phyloP scores from a whole-genome alignment of 2,329 filamentous ascomycete species.

The Neofusicoccum sp. region DNA sequence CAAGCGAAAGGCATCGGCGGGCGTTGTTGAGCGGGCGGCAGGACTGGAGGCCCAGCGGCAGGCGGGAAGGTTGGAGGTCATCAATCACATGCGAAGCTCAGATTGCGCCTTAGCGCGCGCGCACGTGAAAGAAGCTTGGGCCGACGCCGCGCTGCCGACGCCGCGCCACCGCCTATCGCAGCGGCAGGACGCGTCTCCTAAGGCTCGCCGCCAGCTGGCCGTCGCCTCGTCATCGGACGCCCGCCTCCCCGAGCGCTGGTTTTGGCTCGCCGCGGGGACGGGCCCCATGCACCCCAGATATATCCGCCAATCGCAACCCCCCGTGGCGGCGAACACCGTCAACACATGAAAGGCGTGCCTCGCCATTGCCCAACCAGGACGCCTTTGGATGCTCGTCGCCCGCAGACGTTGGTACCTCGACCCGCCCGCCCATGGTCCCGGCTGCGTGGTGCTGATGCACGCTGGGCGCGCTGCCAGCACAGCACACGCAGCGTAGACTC shows the following conservation, averaged over 20 bases:
- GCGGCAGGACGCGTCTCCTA: background rate
- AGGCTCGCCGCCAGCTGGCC: background rate
- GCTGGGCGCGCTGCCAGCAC: slow-evolving; percentile 5
- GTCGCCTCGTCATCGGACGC: background rate
- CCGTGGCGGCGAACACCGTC: background rate
- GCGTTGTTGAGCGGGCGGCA: slow-evolving; percentile 3
- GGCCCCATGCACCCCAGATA: slow-evolving; percentile 3
- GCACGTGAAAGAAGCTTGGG: slow-evolving; percentile 4
- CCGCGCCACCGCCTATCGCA: background rate
- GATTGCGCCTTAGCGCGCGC: background rate
- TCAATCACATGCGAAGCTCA: slow-evolving; percentile 9
- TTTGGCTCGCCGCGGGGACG: slow-evolving; percentile 1
- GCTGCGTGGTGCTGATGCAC: background rate
- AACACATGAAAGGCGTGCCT: background rate
- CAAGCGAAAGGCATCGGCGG: background rate
- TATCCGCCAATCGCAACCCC: background rate
- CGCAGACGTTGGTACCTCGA: background rate
- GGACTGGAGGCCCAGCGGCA: background rate
- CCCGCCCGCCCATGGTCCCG: background rate
- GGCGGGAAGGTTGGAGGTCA: background rate
- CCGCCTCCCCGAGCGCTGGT: background rate
- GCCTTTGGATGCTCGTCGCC: background rate
- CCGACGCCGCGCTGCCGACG: background rate
- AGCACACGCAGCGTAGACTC: background rate
- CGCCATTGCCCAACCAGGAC: background rate